Conservation (phyloP, 768 basidiomycete species). For the Lactarius tabidus region DNA sequence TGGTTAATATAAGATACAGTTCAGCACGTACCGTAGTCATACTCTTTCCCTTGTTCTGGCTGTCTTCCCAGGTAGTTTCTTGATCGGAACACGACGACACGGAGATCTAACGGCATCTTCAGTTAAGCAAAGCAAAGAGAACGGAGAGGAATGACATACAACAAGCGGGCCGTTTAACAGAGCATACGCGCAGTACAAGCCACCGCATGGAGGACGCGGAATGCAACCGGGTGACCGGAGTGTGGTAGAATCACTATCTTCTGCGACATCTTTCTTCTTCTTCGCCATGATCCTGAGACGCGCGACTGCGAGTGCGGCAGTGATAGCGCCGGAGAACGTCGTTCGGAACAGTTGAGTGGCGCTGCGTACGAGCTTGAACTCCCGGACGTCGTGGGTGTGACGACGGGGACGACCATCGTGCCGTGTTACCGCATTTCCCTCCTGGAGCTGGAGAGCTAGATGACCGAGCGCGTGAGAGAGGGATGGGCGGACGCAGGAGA, state of each 20-base stretch:
- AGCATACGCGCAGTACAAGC: neutral
- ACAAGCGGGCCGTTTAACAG: conserved; percentile 6
- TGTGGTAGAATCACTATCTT: neutral
- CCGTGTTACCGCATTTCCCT: neutral
- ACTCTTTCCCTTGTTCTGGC: conserved; percentile 6
- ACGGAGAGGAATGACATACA: neutral
- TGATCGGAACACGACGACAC: conserved; percentile 15
- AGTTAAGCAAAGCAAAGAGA: neutral
- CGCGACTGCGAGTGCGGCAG: neutral
- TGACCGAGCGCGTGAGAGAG: neutral
- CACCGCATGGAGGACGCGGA: neutral
- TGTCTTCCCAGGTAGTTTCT: conserved; percentile 17
- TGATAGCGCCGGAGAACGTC: neutral
- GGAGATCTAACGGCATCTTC: conserved; percentile 12
- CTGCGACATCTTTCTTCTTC: neutral
- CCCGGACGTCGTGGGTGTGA: neutral
- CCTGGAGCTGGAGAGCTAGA: neutral
- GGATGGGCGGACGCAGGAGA: neutral
- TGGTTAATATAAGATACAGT: neutral
- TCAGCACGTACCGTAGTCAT: conserved; percentile 20
- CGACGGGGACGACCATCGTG: neutral
- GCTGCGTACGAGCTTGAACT: neutral
- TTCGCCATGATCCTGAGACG: neutral
- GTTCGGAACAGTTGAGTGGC: neutral
- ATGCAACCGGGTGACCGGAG: neutral